Percentiles rank a stretch among this genome's conserved stretches.
These are phyloP conservation scores for Phytopythium mirpurense DNA, from an alignment of 352 stramenopile species.

Conservation along the genomic window DNA sequence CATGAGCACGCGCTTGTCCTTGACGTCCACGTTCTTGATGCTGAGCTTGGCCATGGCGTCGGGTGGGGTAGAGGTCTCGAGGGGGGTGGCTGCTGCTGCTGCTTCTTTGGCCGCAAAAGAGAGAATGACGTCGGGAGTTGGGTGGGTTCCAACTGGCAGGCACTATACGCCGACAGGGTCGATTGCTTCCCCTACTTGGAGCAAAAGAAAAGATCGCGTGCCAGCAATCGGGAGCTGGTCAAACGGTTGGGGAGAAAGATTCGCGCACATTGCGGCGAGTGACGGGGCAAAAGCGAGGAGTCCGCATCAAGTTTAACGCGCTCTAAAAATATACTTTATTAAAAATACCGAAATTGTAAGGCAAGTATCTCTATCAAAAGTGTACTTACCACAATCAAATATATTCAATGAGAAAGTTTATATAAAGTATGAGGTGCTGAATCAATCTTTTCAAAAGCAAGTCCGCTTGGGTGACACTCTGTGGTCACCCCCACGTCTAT, in stretches of 20 bases:
- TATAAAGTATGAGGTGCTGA: too few relatives aligned
- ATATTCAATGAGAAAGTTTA: too few relatives aligned
- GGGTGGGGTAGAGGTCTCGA: neutral
- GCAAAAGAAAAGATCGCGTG: neutral
- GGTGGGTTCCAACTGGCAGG: too few relatives aligned
- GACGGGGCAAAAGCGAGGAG: neutral
- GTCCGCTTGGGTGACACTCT: conserved; percentile 1
- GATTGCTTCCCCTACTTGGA: too few relatives aligned
- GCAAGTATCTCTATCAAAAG: too few relatives aligned
- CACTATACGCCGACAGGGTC: neutral
- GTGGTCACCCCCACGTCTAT: conserved; percentile 3
- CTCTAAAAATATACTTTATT: too few relatives aligned
- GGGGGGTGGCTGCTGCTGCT: conserved; percentile 6
- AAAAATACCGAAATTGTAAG: too few relatives aligned
- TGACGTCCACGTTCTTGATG: conserved; percentile 92
- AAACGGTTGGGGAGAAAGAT: neutral
- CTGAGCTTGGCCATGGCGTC: conserved; percentile 72
- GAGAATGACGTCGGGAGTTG: neutral
- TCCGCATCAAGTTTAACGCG: too few relatives aligned
- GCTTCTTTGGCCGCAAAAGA: neutral
- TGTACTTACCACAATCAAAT: too few relatives aligned
- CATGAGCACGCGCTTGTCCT: conserved; percentile 98
- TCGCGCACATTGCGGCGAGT: neutral
- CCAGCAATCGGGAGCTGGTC: neutral
- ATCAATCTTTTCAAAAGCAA: neutral